These are phyloP conservation scores for Artemisia tridentata DNA, from an alignment of 129 eudicot species.

Conservation along the genomic window DNA sequence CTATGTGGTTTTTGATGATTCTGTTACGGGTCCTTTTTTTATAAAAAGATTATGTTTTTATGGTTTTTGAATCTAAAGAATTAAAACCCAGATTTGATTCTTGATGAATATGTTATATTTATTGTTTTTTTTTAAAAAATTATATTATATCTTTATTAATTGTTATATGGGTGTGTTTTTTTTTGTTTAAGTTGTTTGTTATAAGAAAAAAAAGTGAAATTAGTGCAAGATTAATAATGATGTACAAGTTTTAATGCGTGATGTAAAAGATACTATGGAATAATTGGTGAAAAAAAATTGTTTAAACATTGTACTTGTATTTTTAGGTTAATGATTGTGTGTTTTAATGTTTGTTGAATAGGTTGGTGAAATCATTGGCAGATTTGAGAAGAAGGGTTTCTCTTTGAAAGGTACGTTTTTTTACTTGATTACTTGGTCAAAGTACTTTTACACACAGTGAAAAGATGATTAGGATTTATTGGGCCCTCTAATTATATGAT, in stretches of 20 bases:
- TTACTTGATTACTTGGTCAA: constrained; percentile 13
- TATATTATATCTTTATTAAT: neutral
- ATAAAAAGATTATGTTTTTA: neutral
- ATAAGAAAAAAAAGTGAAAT: neutral
- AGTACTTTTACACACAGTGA: neutral
- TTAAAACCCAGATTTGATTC: neutral
- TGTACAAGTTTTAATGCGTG: constrained; percentile 16
- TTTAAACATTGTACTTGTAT: too few species aligned
- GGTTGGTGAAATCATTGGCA: constrained; percentile 94
- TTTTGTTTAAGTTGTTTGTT: constrained; percentile 1
- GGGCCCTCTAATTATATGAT: constrained; percentile 23
- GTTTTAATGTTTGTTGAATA: constrained; percentile 26
- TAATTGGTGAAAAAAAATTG: neutral
- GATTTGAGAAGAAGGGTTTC: constrained; percentile 99
- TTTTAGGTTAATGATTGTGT: constrained; percentile 1
- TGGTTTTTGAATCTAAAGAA: neutral
- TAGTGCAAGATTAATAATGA: neutral
- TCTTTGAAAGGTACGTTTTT: constrained; percentile 66
- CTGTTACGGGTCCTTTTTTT: neutral
- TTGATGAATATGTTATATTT: constrained; percentile 8
- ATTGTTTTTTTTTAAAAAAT: neutral
- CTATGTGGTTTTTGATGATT: constrained; percentile 2
- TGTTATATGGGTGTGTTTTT: neutral
- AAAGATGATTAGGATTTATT: constrained; percentile 13
- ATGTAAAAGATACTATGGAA: constrained; percentile 4